Evolutionary conservation across 2,329 filamentous ascomycete species (phyloP), one percentile per base, ranked within the genome.

Genomic region (Pleurostoma richardsiae): DNA sequence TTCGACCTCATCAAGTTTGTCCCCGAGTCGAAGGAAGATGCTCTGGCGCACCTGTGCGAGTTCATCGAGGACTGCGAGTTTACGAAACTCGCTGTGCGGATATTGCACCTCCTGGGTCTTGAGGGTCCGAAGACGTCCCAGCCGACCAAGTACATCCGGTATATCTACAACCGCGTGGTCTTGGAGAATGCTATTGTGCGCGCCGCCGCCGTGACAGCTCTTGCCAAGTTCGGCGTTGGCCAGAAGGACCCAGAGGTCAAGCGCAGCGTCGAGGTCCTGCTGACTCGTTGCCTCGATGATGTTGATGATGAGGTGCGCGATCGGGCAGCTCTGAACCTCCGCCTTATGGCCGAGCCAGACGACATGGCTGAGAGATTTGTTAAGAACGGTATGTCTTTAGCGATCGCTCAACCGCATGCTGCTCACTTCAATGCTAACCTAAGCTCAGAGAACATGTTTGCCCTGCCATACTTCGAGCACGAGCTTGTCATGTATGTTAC

Each of bases 51-150:
- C 62, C 82, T 99, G 27, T 97, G 94, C 72, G 94, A 99, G 65
- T 99, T 99, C 64, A 99, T 99, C 54, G 94, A 99, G 69, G 94
- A 99, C 66, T 99, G 94, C 72, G 94, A 99, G 65, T 99, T 97
- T 68, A 96, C 94, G 29, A 99, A 99, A 72, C 78, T 99, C 52
- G 92, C 94, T 30, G 92, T 99, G 42, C 86, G 94, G 50, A 95
- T 99, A 57, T 74, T 99, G 46, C 92, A 99, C 68, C 80, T 99
- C 26, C 85, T 99, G 40, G 94, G 94, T 59, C 79, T 92, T 29
- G 94, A 99, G 71, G 94, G 94, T 1, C 94, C 94, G 53, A 95
- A 94, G 73, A 96, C 92, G 3, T 85, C 88, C 11, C 89, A 96
- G 59, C 94, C 94, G 0, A 97, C 94, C 47, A 97, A 99, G 77